Percentiles rank a stretch among this genome's conserved stretches.
Evolutionary conservation across 2,329 filamentous ascomycete genomes (phyloP).

Genomic region (Fusarium newnesense): DNA sequence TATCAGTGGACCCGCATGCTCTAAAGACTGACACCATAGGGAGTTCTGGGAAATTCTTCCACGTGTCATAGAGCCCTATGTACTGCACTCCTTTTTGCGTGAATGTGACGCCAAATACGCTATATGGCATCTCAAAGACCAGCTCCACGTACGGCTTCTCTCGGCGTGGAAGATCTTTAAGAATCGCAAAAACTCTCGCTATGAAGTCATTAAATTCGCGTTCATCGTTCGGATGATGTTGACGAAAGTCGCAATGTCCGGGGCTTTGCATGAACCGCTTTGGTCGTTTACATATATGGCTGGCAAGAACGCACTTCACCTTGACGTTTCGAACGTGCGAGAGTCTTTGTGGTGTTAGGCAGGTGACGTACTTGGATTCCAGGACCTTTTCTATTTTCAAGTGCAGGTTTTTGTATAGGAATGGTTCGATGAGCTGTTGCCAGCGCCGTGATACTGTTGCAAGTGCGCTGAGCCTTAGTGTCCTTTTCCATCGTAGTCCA

Average conservation of each 20-base stretch:
- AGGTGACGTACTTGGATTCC: background rate
- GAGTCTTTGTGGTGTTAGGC: background rate
- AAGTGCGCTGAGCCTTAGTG: background rate
- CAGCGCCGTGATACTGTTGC: background rate
- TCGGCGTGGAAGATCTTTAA: background rate
- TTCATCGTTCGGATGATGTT: background rate
- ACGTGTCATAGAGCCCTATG: background rate
- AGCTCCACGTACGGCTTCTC: background rate
- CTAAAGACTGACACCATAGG: background rate
- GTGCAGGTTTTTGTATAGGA: background rate
- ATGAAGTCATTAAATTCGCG: background rate
- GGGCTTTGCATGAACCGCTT: background rate
- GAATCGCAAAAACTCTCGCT: background rate
- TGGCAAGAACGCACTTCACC: background rate
- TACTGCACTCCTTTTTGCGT: background rate
- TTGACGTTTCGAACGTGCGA: background rate
- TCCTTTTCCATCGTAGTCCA: background rate
- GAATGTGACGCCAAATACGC: background rate
- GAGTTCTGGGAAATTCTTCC: background rate
- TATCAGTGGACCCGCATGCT: background rate
- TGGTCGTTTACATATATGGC: background rate
- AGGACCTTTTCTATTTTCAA: background rate
- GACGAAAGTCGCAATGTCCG: background rate
- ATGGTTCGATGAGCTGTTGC: background rate
- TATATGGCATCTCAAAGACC: background rate